Evolutionary conservation across 371 early-diverging fungal species (phyloP).

Genomic region (Fennellomyces sp.): DNA sequence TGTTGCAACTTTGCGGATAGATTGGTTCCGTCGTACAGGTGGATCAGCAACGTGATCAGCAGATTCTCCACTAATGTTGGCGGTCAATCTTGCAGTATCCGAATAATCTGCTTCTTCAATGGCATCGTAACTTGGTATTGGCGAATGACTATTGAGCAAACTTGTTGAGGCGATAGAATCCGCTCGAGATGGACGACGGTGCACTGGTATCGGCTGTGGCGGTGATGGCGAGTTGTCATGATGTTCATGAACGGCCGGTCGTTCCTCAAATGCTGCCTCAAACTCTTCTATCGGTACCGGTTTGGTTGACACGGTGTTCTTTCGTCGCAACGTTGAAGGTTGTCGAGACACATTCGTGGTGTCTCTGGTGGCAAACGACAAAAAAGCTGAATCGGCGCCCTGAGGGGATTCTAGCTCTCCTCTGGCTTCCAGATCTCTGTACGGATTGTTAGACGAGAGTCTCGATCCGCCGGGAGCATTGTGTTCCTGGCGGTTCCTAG

Average conservation of each 20-base stretch:
- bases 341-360: too few species aligned
- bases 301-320: conserved; percentile 3
- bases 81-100: conserved; percentile 43
- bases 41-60: conserved; percentile 5
- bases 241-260: background rate
- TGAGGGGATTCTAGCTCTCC: background rate
- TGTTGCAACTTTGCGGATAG: conserved; percentile 24
- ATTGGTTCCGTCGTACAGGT: conserved; percentile 19
- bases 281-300: conserved; percentile 10
- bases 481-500: conserved; percentile 9
- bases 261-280: conserved; percentile 13
- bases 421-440: conserved; percentile 8
- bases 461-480: conserved; percentile 1
- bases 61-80: conserved; percentile 23
- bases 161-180: conserved; percentile 9
- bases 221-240: too few species aligned
- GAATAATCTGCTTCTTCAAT: conserved; percentile 31
- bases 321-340: background rate
- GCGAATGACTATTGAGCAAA: background rate
- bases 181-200: conserved; percentile 11
- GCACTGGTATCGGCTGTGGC: too few species aligned
- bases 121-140: background rate
- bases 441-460: conserved; percentile 19
- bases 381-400: conserved; percentile 4
- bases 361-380: conserved; percentile 17